These are phyloP conservation scores for Fusarium nisikadoi DNA, from an alignment of 2,329 filamentous ascomycete species.

Conservation along the genomic window DNA sequence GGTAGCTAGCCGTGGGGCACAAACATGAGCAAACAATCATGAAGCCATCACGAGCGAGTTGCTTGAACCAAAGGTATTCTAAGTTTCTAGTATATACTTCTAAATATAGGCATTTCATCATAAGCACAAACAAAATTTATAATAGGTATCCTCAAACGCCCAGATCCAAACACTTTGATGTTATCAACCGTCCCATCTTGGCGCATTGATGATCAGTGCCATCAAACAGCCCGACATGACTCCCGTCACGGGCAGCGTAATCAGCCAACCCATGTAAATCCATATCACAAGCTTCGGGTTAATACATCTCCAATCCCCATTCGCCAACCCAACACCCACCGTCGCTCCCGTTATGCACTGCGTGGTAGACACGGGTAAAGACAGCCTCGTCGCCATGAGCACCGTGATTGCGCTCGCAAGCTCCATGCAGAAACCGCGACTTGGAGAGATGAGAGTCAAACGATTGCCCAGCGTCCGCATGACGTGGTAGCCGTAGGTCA, in stretches of 20 bases:
- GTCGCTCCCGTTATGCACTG: constrained; percentile 73
- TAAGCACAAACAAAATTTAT: background rate
- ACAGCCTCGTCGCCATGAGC: constrained; percentile 64
- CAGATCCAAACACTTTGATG: background rate
- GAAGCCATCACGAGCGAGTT: background rate
- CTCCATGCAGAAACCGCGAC: constrained; percentile 69
- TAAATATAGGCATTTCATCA: background rate
- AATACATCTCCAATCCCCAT: constrained; percentile 66
- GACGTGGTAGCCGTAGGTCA: constrained; percentile 72
- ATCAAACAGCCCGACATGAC: constrained; percentile 63
- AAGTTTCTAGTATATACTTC: background rate
- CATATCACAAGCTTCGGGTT: constrained; percentile 71
- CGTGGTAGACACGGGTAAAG: constrained; percentile 71
- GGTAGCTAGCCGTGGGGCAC: too few species aligned
- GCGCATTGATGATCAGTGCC: constrained; percentile 65
- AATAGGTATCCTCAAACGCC: background rate
- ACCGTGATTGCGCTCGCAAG: constrained; percentile 70
- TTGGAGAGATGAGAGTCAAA: constrained; percentile 69
- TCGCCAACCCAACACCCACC: constrained; percentile 70
- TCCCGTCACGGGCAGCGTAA: constrained; percentile 62
- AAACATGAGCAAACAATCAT: background rate
- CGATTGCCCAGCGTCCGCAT: constrained; percentile 72
- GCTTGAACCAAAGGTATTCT: too few species aligned
- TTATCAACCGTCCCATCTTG: constrained; percentile 47
- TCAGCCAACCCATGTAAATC: constrained; percentile 64